Evolutionary conservation across 768 basidiomycete genomes (phyloP).

Genomic region (Kwoniella bestiolae): DNA sequence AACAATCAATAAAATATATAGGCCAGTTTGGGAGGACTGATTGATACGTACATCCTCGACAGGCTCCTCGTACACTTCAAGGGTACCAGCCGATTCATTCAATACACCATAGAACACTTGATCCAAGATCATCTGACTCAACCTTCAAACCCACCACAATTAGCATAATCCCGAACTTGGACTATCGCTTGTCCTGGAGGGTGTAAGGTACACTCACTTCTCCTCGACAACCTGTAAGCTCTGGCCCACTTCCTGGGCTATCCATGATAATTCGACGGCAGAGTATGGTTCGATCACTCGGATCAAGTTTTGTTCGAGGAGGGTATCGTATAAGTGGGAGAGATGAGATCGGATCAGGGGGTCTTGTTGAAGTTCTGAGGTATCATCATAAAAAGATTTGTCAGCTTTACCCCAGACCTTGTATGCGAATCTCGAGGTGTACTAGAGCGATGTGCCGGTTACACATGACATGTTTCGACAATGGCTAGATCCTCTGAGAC

Average conservation of each 20-base stretch:
- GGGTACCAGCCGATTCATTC: conserved; percentile 91
- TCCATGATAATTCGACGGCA: conserved; percentile 84
- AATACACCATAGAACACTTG: conserved; percentile 91
- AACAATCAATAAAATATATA: neutral
- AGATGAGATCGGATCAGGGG: conserved; percentile 94
- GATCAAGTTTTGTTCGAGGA: conserved; percentile 92
- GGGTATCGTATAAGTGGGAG: conserved; percentile 89
- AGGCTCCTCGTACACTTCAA: conserved; percentile 85
- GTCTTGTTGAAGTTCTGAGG: conserved; percentile 86
- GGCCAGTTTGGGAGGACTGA: neutral
- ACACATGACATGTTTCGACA: too few species aligned
- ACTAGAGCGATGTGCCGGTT: too few species aligned
- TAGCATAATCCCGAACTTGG: neutral
- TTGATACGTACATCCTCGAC: conserved; percentile 76
- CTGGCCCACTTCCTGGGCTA: conserved; percentile 84
- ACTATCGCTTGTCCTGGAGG: neutral
- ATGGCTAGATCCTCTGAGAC: too few species aligned
- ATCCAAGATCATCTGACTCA: conserved; percentile 98
- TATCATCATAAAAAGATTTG: neutral
- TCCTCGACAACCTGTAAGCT: conserved; percentile 84
- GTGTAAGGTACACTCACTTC: conserved; percentile 67
- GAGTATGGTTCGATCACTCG: conserved; percentile 96
- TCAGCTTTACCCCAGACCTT: too few species aligned
- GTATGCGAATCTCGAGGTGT: too few species aligned
- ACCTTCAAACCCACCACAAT: conserved; percentile 59